Evolutionary conservation across 1,284 basidiomycete species (phyloP).

Genomic region (Papiliotrema flavescens): DNA sequence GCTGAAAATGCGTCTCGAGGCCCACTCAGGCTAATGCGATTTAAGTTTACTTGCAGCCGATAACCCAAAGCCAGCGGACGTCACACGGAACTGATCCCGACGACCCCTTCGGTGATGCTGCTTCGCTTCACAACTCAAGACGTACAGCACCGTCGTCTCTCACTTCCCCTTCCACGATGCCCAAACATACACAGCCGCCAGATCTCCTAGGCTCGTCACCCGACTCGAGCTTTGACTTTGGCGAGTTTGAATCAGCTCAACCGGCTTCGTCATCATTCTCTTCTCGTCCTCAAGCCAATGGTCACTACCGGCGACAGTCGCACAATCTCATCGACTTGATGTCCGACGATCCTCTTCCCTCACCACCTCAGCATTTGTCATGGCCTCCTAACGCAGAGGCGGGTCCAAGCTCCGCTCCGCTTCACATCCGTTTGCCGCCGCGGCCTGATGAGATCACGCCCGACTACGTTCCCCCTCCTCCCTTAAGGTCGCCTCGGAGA

Average conservation of each 20-base stretch:
- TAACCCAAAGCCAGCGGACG: too few species aligned
- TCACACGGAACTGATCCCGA: too few species aligned
- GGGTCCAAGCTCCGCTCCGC: constrained; percentile 1
- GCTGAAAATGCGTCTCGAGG: too few species aligned
- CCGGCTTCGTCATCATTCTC: background rate
- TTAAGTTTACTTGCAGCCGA: too few species aligned
- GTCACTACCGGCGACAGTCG: background rate
- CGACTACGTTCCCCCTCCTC: constrained; percentile 19
- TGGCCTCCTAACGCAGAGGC: background rate
- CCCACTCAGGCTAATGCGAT: too few species aligned
- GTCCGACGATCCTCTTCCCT: background rate
- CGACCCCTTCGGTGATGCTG: too few species aligned
- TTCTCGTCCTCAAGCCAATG: background rate
- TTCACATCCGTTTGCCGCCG: constrained; percentile 25
- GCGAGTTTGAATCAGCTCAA: background rate
- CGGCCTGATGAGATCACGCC: constrained; percentile 30
- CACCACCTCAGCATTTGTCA: background rate
- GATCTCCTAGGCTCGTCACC: constrained; percentile 1
- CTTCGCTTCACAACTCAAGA: too few species aligned
- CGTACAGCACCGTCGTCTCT: too few species aligned
- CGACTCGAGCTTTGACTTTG: background rate
- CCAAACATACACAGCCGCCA: too few species aligned
- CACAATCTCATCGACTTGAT: background rate
- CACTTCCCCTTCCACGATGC: too few species aligned
- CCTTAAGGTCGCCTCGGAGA: constrained; percentile 17